Base-by-base conservation (phyloP, 495 filamentous ascomycete species). In the Xylaria nigripes region DNA sequence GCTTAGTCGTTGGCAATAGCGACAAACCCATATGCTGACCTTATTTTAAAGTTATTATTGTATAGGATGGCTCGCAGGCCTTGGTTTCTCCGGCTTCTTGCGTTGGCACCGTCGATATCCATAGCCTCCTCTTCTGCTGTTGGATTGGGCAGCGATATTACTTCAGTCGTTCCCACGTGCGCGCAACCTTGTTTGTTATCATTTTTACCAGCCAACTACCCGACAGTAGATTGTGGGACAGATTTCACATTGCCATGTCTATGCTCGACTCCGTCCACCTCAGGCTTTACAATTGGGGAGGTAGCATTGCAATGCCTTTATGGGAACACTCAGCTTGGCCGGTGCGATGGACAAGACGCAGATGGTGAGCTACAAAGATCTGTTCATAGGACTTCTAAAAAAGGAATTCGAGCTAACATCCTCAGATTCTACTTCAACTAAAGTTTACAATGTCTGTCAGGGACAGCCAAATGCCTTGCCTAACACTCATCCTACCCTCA, bases 281-380 rank as follows among this genome's bases (percentile, higher is more conserved):
- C 76, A 51, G 84, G 83, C 27, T 83, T 83, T 52, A 87, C 86
- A 0, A 50, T 91, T 45, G 86, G 85, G 10, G 86, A 89, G 66
- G 84, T 75, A 6, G 82, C 79, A 8, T 62, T 86, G 51, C 76
- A 78, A 54, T 90, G 86, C 62, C 74, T 83, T 12, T 65, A 76
- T 44, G 75, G 77, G 19, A 72, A 76, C 59, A 60, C 45, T 34
- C 60, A 60, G 44, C 54, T 69, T 40, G 76, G 76, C 9, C 54
- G 53, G 7, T 81, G 78, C 56, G 51, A 57, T 41, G 68, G 64
- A 3, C 45, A 53, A 12, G 64, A 72, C 45, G 63, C 61, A 1
- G 53, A 58, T 36, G 50, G 76, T 78, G 55, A 71, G 72, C 19
- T 60, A 32, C 45, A 47, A 13, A 27, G 22, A 27, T n/a, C 29